These are phyloP conservation scores for Metschnikowia orientalis DNA, from an alignment of 805 yeast species.

Conservation along the genomic window DNA sequence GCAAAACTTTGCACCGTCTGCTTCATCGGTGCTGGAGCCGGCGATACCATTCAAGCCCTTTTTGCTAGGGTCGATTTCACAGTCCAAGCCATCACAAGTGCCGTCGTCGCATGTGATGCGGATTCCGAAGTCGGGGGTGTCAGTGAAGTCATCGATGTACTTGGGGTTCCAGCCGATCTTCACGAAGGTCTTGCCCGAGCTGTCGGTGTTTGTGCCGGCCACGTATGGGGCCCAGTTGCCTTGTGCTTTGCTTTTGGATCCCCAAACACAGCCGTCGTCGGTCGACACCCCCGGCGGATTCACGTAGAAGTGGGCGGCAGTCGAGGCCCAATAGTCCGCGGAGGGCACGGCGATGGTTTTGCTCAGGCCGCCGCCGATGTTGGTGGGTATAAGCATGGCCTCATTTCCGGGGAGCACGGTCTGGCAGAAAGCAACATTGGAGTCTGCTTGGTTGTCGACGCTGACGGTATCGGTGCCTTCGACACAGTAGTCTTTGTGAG, in stretches of 20 bases:
- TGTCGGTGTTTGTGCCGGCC: constrained; percentile 84
- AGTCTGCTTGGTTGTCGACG: constrained; percentile 53
- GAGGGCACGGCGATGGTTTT: constrained; percentile 77
- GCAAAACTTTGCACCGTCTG: constrained; percentile 68
- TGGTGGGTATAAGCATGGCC: constrained; percentile 88
- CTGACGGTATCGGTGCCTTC: constrained; percentile 74
- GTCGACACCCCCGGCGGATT: constrained; percentile 79
- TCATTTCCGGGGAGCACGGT: constrained; percentile 93
- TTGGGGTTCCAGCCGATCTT: constrained; percentile 92
- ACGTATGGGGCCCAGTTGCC: constrained; percentile 96
- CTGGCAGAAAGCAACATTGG: constrained; percentile 80
- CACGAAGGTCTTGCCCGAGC: constrained; percentile 63
- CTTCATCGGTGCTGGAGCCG: constrained; percentile 42
- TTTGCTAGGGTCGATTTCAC: constrained; percentile 73
- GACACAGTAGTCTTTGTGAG: constrained; percentile 58
- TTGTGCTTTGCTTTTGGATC: constrained; percentile 56
- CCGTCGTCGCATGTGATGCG: constrained; percentile 65
- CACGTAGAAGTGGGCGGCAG: constrained; percentile 83
- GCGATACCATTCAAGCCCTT: constrained; percentile 54
- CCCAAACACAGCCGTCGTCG: constrained; percentile 83
- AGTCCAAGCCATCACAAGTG: constrained; percentile 71
- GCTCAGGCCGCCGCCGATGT: constrained; percentile 46
- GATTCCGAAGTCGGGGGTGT: constrained; percentile 65
- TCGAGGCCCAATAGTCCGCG: constrained; percentile 75
- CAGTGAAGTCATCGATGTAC: constrained; percentile 61